These are phyloP conservation scores for Candida awuae DNA, from an alignment of 805 yeast genomes.

Conservation along the genomic window DNA sequence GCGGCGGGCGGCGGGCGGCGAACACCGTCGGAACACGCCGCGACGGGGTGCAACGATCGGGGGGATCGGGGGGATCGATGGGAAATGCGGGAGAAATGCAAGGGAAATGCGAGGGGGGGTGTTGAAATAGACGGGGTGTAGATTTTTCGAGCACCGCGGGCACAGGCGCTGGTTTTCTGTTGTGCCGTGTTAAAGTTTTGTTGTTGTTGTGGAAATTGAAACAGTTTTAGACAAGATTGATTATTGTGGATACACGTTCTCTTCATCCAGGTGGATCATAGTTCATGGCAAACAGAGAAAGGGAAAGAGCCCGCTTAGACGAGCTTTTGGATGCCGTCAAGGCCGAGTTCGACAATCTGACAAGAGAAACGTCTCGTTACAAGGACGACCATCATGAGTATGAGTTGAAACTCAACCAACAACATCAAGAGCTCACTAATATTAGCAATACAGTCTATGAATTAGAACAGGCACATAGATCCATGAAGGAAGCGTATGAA, in stretches of 20 bases:
- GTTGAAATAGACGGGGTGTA: no score
- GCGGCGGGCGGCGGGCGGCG: no score
- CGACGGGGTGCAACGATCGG: no score
- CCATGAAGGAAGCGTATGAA: constrained; percentile 92
- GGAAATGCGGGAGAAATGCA: no score
- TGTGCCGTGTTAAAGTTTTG: no score
- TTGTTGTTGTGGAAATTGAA: no score
- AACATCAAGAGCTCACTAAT: constrained; percentile 86
- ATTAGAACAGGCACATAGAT: constrained; percentile 86
- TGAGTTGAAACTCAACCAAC: constrained; percentile 84
- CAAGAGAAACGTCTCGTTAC: constrained; percentile 77
- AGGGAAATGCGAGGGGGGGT: no score
- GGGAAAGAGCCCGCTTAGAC: constrained; percentile 27
- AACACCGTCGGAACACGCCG: no score
- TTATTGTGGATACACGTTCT: neutral
- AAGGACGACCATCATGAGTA: constrained; percentile 89
- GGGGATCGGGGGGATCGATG: no score
- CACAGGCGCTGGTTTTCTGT: no score
- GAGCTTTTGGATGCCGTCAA: constrained; percentile 89
- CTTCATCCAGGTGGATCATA: neutral
- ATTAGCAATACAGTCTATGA: constrained; percentile 92
- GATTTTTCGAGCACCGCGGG: no score
- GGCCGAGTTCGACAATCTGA: constrained; percentile 79
- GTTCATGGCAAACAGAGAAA: neutral
- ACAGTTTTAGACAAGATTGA: neutral